Evolutionary conservation across 495 filamentous ascomycete genomes (phyloP).

Genomic region (Neurospora sp.): DNA sequence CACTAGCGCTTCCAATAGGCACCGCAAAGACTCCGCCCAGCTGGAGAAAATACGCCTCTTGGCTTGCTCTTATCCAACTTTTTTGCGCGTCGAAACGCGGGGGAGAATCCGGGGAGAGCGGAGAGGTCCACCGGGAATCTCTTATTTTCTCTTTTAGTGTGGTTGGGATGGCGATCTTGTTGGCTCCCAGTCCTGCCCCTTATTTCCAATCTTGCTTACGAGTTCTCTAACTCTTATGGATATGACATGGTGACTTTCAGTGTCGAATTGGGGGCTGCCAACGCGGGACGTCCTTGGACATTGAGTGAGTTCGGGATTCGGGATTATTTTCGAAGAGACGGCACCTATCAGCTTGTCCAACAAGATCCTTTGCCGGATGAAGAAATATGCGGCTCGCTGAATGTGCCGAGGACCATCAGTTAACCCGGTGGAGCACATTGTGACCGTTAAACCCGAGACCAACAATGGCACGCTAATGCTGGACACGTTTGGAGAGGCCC

Average conservation of each 20-base stretch:
- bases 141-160: not conserved
- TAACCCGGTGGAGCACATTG: not conserved
- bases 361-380: not conserved
- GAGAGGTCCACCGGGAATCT: not conserved
- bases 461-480: not conserved
- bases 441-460: not conserved
- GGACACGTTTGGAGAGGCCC: not conserved
- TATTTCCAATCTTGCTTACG: not conserved
- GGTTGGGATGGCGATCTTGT: not conserved
- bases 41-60: not conserved
- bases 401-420: not conserved
- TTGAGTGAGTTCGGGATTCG: not conserved
- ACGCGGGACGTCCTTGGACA: not conserved
- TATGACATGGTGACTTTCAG: not conserved
- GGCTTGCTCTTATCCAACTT: not conserved
- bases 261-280: not conserved
- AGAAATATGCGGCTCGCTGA: not conserved
- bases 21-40: conserved; percentile 2
- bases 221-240: not conserved
- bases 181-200: not conserved
- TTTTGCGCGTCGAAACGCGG: not conserved
- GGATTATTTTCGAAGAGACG: not conserved
- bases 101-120: not conserved
- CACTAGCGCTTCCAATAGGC: conserved; percentile 4
- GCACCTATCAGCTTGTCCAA: not conserved